Percentiles rank a stretch among this genome's conserved stretches.
Conservation (phyloP, 208 protist species). For the Acanthamoeba castellanii region DNA sequence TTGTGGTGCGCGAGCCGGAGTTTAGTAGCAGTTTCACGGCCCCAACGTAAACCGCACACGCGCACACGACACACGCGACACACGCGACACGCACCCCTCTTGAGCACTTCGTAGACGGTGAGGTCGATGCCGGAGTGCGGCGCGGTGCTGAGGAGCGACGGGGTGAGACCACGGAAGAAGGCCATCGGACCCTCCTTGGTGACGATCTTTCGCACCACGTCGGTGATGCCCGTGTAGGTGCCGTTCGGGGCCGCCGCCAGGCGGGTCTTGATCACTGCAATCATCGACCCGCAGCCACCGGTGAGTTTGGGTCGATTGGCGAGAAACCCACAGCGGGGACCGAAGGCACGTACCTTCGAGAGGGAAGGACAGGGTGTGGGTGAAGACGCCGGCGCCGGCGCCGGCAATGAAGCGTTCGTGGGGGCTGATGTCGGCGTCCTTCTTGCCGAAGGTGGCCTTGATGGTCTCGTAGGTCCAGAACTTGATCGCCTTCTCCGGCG, state of each 20-base stretch:
- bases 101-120: conserved; percentile 78
- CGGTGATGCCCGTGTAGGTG: conserved; percentile 78
- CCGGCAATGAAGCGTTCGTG: conserved; percentile 79
- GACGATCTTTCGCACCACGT: conserved; percentile 75
- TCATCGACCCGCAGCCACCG: no score
- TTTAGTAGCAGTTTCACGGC: not conserved
- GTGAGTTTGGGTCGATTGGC: no score
- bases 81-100: not conserved
- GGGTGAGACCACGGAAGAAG: conserved; percentile 80
- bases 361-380: conserved; percentile 77
- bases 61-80: not conserved
- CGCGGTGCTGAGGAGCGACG: conserved; percentile 75
- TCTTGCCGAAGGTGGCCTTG: conserved; percentile 78
- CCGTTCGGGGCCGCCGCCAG: conserved; percentile 68
- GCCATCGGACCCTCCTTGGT: conserved; percentile 47
- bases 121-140: conserved; percentile 82
- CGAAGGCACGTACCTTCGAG: conserved; percentile 7
- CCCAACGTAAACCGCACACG: not conserved
- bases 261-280: conserved; percentile 71
- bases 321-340: not conserved
- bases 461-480: conserved; percentile 78
- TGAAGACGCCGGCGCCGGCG: conserved; percentile 70
- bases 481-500: conserved; percentile 81
- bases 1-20: not conserved
- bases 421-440: conserved; percentile 68